These are phyloP conservation scores for Didymella pomorum DNA, from an alignment of 2,329 filamentous ascomycete species.

Conservation along the genomic window DNA sequence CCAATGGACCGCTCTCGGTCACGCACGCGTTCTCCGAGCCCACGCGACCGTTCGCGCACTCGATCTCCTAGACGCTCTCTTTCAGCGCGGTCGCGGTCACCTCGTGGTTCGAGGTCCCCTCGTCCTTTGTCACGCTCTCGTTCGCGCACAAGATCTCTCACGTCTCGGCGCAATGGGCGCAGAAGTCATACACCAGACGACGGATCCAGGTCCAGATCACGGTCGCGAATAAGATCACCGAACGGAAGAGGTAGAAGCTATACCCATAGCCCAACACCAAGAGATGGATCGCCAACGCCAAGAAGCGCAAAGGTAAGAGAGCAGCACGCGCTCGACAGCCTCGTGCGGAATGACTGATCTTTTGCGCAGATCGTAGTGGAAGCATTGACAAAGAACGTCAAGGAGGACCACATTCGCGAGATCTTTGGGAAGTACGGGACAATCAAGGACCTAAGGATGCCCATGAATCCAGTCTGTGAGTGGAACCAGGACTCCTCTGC, in stretches of 20 bases:
- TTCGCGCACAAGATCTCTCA: slow-evolving; percentile 28
- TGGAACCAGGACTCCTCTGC: slow-evolving; percentile 9
- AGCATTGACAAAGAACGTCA: slow-evolving; percentile 94
- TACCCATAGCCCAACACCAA: slow-evolving; percentile 47
- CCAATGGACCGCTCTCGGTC: slow-evolving; percentile 30
- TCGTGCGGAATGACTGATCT: slow-evolving; percentile 17
- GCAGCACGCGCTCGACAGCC: slow-evolving; percentile 1
- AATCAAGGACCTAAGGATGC: slow-evolving; percentile 87
- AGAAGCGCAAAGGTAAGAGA: slow-evolving; percentile 50
- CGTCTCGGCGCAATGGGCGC: slow-evolving; percentile 49
- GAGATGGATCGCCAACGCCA: slow-evolving; percentile 44
- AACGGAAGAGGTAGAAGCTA: slow-evolving; percentile 45
- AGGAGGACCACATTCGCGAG: slow-evolving; percentile 84
- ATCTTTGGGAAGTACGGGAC: slow-evolving; percentile 90
- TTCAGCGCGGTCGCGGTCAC: slow-evolving; percentile 41
- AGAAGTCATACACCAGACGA: slow-evolving; percentile 44
- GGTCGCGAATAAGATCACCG: slow-evolving; percentile 36
- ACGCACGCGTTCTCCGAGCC: slow-evolving; percentile 44
- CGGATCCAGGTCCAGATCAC: slow-evolving; percentile 36
- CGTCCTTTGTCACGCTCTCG: slow-evolving; percentile 49
- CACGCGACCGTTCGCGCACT: slow-evolving; percentile 53
- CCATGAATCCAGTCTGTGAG: slow-evolving; percentile 85
- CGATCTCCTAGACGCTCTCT: slow-evolving; percentile 35
- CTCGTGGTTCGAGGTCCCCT: slow-evolving; percentile 49
- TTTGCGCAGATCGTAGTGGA: slow-evolving; percentile 84